These are phyloP conservation scores for Phlebiopsis flavidoalba DNA, from an alignment of 768 basidiomycete species.

Conservation along the genomic window DNA sequence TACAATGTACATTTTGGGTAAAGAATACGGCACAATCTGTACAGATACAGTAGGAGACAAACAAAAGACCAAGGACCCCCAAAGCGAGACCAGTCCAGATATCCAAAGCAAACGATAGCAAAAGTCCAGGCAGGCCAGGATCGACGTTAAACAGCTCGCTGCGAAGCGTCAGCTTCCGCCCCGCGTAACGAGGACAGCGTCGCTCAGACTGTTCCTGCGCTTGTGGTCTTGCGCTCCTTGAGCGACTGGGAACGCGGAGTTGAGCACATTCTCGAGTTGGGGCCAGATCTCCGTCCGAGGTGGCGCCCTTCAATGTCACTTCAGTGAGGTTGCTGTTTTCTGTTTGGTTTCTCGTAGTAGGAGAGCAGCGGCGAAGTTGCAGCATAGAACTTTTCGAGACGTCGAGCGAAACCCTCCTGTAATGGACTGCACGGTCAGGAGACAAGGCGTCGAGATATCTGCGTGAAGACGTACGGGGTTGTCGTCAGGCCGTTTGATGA, in stretches of 20 bases:
- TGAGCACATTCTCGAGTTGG: slow-evolving; percentile 59
- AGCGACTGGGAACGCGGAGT: slow-evolving; percentile 53
- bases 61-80: background rate
- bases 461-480: slow-evolving; percentile 58
- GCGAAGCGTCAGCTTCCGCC: slow-evolving; percentile 6
- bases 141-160: background rate
- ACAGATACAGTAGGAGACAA: background rate
- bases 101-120: background rate
- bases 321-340: slow-evolving; percentile 48
- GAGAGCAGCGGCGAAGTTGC: slow-evolving; percentile 78
- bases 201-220: slow-evolving; percentile 48
- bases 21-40: background rate
- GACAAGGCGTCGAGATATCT: slow-evolving; percentile 1
- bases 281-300: slow-evolving; percentile 93
- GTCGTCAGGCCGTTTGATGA: slow-evolving; percentile 88
- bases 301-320: slow-evolving; percentile 60
- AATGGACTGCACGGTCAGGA: background rate
- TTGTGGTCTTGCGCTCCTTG: slow-evolving; percentile 44
- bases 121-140: background rate
- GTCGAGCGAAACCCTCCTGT: slow-evolving; percentile 75
- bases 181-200: slow-evolving; percentile 42
- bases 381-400: slow-evolving; percentile 71
- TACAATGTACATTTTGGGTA: background rate
- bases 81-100: background rate
- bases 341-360: slow-evolving; percentile 50